Evolutionary conservation across 2,329 filamentous ascomycete species (phyloP).

Genomic region (Botryotinia calthae): DNA sequence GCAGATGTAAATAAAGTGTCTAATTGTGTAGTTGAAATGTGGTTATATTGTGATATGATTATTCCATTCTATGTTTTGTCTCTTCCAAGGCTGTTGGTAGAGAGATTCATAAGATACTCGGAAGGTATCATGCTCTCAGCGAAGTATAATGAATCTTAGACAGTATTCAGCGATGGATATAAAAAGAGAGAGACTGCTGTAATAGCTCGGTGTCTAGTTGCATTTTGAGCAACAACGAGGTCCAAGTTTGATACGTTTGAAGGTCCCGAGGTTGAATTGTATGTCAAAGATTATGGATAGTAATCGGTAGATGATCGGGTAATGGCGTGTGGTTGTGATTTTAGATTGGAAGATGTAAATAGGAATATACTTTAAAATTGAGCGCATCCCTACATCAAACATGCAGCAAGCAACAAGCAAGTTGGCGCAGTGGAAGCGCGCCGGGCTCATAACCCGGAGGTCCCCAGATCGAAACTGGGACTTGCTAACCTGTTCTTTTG

Average conservation of each 20-base stretch:
- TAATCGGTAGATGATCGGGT: background rate
- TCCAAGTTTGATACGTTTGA: background rate
- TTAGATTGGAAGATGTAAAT: too few relatives aligned
- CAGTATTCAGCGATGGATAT: background rate
- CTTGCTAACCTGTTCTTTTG: background rate
- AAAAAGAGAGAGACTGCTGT: background rate
- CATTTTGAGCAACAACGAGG: background rate
- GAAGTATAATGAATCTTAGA: background rate
- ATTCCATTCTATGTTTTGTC: conserved; percentile 5
- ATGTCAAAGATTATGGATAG: background rate
- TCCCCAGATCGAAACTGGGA: conserved; percentile 41
- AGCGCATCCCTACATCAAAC: accelerated
- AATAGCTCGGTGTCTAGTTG: background rate
- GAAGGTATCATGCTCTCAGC: background rate
- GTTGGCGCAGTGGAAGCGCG: conserved; percentile 42
- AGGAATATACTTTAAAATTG: background rate
- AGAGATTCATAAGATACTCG: background rate
- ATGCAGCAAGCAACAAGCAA: conserved; percentile 30
- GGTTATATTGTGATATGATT: background rate
- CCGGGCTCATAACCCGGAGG: conserved; percentile 44
- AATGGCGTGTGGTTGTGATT: background rate
- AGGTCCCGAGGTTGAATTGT: background rate
- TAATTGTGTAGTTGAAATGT: background rate
- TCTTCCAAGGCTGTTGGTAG: background rate
- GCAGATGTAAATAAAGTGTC: background rate